Percentiles rank a stretch among this genome's conserved stretches.
Conservation (phyloP, 2,329 filamentous ascomycete genomes). For the Colletotrichum viniferum region DNA sequence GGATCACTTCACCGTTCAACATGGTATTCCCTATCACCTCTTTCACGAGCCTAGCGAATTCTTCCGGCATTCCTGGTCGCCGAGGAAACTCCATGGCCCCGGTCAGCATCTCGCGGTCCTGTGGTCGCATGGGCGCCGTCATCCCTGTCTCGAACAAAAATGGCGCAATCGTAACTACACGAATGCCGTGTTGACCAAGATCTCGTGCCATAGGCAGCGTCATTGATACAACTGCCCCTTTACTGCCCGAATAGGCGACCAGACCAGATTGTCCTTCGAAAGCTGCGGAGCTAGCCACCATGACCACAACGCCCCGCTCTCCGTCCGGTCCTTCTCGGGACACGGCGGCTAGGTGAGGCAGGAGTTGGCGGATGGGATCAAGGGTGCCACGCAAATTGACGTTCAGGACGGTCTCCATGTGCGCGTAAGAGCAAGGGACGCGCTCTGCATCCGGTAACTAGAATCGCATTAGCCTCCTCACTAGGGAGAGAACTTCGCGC, state of each 20-base stretch:
- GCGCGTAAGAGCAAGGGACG: background rate
- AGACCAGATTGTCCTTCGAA: background rate
- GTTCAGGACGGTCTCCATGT: background rate
- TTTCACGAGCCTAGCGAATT: background rate
- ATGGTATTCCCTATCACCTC: background rate
- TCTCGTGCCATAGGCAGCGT: background rate
- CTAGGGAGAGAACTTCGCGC: background rate
- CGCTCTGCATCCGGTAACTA: background rate
- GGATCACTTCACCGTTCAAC: background rate
- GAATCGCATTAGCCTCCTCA: accelerated
- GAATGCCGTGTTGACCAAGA: background rate
- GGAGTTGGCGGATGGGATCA: background rate
- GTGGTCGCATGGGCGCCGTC: background rate
- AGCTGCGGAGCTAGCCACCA: background rate
- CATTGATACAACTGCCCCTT: background rate
- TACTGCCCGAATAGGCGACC: background rate
- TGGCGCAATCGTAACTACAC: background rate
- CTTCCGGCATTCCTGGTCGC: background rate
- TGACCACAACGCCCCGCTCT: background rate
- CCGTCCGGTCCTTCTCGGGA: background rate
- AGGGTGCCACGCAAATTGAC: background rate
- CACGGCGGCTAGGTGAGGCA: background rate
- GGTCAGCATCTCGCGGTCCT: background rate
- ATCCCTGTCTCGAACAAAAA: background rate
- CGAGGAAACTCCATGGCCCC: background rate